Evolutionary conservation across 2,329 filamentous ascomycete genomes (phyloP).

Genomic region (Aspergillus melleus): DNA sequence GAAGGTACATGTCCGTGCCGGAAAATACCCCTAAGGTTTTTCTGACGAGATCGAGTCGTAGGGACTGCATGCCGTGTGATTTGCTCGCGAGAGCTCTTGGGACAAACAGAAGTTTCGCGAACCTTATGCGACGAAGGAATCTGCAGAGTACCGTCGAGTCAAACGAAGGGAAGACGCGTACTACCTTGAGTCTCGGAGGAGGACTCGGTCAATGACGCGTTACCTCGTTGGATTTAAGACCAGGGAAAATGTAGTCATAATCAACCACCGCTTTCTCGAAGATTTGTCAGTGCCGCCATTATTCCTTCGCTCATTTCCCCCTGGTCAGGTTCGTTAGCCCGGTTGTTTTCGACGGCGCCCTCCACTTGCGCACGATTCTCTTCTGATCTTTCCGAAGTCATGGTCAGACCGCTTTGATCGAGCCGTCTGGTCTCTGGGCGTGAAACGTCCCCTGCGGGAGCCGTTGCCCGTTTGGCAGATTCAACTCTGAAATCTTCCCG

Average conservation of each 20-base stretch:
- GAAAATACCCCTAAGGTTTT: too few species aligned
- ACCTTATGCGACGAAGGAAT: not conserved
- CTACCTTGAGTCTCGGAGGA: not conserved
- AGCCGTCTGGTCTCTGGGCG: slow-evolving; percentile 31
- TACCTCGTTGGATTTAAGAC: not conserved
- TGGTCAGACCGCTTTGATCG: slow-evolving; percentile 21
- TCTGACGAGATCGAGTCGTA: too few species aligned
- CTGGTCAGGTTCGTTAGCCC: slow-evolving; percentile 22
- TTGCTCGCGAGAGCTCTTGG: too few species aligned
- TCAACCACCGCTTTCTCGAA: slow-evolving; percentile 45
- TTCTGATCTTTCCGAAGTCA: slow-evolving; percentile 30
- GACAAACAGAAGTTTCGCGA: too few species aligned
- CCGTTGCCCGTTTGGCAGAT: slow-evolving; percentile 62
- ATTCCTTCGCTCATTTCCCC: slow-evolving; percentile 58
- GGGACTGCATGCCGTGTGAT: too few species aligned
- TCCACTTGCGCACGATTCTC: slow-evolving; percentile 24
- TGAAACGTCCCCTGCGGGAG: slow-evolving; percentile 27
- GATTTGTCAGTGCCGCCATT: slow-evolving; percentile 57
- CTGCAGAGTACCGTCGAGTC: not conserved
- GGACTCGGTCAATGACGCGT: not conserved
- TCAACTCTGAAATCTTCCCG: slow-evolving; percentile 80
- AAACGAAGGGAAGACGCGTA: not conserved
- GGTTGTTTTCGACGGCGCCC: slow-evolving; percentile 10
- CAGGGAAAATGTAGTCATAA: not conserved
- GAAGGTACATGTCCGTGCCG: not conserved